Evolutionary conservation across 2,329 filamentous ascomycete genomes (phyloP).

Genomic region (Tympanopsis confertula): DNA sequence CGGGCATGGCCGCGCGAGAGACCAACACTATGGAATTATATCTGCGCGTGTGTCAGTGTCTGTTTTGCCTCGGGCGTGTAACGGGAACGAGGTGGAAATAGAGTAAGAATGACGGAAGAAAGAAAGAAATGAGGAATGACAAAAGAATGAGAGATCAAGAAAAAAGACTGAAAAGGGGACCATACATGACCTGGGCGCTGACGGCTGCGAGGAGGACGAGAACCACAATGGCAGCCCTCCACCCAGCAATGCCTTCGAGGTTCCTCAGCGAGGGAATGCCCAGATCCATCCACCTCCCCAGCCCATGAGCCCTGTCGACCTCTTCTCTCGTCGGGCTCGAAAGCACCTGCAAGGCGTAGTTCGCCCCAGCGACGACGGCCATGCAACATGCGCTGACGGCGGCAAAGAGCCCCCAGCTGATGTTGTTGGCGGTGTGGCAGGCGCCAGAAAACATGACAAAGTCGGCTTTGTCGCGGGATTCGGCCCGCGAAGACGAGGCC

Average conservation of each 20-base stretch:
- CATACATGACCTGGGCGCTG: slow-evolving; percentile 36
- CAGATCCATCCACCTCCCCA: slow-evolving; percentile 36
- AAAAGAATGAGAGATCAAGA: neutral
- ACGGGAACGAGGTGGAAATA: neutral
- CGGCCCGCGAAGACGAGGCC: neutral
- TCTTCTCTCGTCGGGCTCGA: slow-evolving; percentile 38
- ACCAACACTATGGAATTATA: slow-evolving; percentile 39
- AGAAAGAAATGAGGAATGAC: neutral
- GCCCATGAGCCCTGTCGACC: slow-evolving; percentile 30
- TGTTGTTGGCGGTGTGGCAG: slow-evolving; percentile 19
- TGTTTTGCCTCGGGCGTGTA: neutral
- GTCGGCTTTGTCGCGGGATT: too few species aligned
- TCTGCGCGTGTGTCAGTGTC: slow-evolving; percentile 14
- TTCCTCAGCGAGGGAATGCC: slow-evolving; percentile 41
- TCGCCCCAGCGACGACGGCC: slow-evolving; percentile 32
- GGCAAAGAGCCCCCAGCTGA: slow-evolving; percentile 29
- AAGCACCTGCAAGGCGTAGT: slow-evolving; percentile 42
- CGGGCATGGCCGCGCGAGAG: slow-evolving; percentile 19
- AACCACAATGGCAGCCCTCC: slow-evolving; percentile 23
- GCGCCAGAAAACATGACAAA: slow-evolving; percentile 24
- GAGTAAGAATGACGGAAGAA: too few species aligned
- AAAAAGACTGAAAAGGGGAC: neutral
- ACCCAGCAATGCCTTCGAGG: slow-evolving; percentile 26
- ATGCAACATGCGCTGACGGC: slow-evolving; percentile 30
- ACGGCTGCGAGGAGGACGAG: slow-evolving; percentile 28